These are phyloP conservation scores for Kwoniella sp. DNA, from an alignment of 768 basidiomycete genomes.

Conservation along the genomic window DNA sequence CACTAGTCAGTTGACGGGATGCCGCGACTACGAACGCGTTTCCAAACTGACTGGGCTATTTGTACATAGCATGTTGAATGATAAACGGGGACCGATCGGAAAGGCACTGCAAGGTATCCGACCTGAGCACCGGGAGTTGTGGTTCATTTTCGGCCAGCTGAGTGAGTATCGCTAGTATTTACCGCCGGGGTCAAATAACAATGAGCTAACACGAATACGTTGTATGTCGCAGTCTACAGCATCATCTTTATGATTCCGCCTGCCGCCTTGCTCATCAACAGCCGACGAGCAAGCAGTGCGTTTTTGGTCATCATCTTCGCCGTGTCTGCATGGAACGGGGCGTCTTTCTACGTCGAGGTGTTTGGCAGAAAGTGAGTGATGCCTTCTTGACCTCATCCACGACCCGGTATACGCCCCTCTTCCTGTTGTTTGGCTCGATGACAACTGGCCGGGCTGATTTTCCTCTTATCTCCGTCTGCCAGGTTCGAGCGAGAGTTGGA, in stretches of 20 bases:
- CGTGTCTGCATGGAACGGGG: conserved; percentile 94
- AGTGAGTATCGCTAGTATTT: conserved; percentile 58
- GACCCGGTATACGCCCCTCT: no score
- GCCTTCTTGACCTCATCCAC: no score
- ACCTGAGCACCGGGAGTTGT: conserved; percentile 65
- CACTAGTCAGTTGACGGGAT: conserved; percentile 63
- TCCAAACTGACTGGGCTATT: not conserved
- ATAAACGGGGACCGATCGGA: conserved; percentile 82
- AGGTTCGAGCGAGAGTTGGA: conserved; percentile 94
- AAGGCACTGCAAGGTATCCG: conserved; percentile 66
- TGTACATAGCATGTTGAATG: conserved; percentile 66
- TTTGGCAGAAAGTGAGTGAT: conserved; percentile 94
- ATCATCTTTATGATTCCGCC: conserved; percentile 83
- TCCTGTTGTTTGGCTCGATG: not conserved
- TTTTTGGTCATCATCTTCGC: conserved; percentile 80
- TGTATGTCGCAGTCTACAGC: conserved; percentile 74
- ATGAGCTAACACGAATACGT: no score
- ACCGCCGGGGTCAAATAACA: not conserved
- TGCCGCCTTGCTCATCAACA: conserved; percentile 79
- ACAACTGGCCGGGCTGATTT: no score
- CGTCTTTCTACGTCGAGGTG: conserved; percentile 83
- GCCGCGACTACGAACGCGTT: no score
- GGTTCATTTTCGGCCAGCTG: conserved; percentile 84
- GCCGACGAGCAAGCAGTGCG: conserved; percentile 70
- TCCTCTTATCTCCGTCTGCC: no score